A percentile compares a stretch with the other conserved stretches of the same genome.
These are phyloP conservation scores for Pseudogymnoascus sp. DNA, from an alignment of 2,329 filamentous ascomycete genomes.

Conservation along the genomic window DNA sequence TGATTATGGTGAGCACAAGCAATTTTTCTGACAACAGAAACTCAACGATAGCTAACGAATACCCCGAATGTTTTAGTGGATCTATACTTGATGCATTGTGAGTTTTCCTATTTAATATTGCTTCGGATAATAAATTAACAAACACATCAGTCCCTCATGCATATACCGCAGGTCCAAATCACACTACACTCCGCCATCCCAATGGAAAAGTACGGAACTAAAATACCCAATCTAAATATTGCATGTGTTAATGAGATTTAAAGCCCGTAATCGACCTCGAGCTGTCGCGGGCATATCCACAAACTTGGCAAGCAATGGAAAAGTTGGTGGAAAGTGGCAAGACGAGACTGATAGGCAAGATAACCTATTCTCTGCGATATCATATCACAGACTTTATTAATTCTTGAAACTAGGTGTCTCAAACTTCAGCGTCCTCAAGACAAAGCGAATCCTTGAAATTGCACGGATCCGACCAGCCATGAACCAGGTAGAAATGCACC, in stretches of 20 bases:
- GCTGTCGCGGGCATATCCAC: constrained; percentile 14
- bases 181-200: constrained; percentile 4
- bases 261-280: constrained; percentile 14
- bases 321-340: constrained; percentile 31
- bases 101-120: constrained; percentile 40
- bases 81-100: constrained; percentile 36
- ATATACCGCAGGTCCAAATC: neutral
- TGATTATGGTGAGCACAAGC: constrained; percentile 54
- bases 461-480: constrained; percentile 39
- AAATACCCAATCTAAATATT: constrained; percentile 11
- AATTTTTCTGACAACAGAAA: constrained; percentile 8
- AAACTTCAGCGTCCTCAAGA: constrained; percentile 39
- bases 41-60: constrained; percentile 9
- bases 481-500: constrained; percentile 59
- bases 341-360: constrained; percentile 45
- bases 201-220: neutral
- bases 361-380: constrained; percentile 11
- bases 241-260: constrained; percentile 12
- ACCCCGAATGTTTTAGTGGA: constrained; percentile 27
- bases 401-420: constrained; percentile 43
- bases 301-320: constrained; percentile 40
- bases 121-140: constrained; percentile 37
- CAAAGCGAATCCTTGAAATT: constrained; percentile 34
- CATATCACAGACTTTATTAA: neutral
- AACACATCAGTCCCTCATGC: neutral